Base-by-base conservation (phyloP, 805 yeast species). In the Metschnikowia anglica region DNA sequence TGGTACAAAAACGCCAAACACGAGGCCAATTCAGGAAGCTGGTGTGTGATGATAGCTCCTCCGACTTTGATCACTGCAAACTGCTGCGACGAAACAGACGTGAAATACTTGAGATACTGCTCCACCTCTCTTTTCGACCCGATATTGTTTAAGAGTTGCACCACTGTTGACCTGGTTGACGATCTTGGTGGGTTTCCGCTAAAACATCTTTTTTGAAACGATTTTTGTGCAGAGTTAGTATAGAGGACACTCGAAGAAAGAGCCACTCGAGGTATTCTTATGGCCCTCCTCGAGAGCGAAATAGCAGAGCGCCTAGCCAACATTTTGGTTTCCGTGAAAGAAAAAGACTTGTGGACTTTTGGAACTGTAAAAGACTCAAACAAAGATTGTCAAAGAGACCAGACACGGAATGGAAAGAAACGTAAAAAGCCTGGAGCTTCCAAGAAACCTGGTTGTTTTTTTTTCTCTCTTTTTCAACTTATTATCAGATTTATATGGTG, bases 51-150 rank as follows among this genome's bases (percentile, higher is more conserved):
- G 58, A 93, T 91, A 28, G 99, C 99, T 51, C 99, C 99, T 30
- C 99, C 99, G 33, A 93, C 99, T 65, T 93, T 93, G 67, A 93
- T 93, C 33, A 93, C 97, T 3, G 99, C 99, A 59, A 93, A 93
- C 60, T 93, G 97, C 63, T 93, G 98, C 54, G 89, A 90, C 5
- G 89, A 83, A 13, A 93, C 98, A 24, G 97, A 88, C 1, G 98
- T 90, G 74, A 93, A 93, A 66, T 91, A 91, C 64, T 89, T 90
- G 59, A 93, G 77, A 66, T 93, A 93, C 66, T 93, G 99, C 65
- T 93, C 99, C 33, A 93, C 99, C 68, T 93, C 99, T 51, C 98
- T 79, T 63, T 93, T 95, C 36, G 97, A 89, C 19, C 98, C 97
- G 53, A 93, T 93, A 66, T 90, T 93, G 73, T 91, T 93, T 62